These are phyloP conservation scores for Trametes sp. DNA, from an alignment of 1,284 basidiomycete species.

Conservation along the genomic window DNA sequence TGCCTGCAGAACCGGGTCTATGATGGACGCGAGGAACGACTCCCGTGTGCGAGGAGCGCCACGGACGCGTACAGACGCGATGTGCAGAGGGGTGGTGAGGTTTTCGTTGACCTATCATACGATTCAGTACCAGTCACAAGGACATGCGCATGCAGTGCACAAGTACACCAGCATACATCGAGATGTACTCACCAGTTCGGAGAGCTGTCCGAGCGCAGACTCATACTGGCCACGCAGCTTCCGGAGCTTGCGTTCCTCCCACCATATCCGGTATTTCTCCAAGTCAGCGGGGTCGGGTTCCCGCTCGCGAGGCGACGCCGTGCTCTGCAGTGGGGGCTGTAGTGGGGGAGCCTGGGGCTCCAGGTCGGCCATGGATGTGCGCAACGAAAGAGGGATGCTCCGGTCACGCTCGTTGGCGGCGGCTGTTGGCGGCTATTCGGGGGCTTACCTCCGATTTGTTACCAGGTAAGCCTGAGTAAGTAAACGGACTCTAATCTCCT, in stretches of 20 bases:
- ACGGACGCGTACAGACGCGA: slow-evolving; percentile 82
- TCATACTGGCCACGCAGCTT: slow-evolving; percentile 82
- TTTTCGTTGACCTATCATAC: slow-evolving; percentile 67
- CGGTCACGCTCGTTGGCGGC: background rate
- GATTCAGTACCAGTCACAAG: background rate
- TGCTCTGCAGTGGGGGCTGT: slow-evolving; percentile 59
- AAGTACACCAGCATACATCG: too few species aligned
- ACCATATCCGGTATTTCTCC: slow-evolving; percentile 70
- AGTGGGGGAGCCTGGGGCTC: slow-evolving; percentile 45
- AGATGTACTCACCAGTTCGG: slow-evolving; percentile 70
- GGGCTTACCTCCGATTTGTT: slow-evolving; percentile 2
- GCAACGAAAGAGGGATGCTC: background rate
- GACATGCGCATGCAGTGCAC: background rate
- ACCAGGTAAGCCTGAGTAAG: background rate
- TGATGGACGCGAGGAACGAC: slow-evolving; percentile 82
- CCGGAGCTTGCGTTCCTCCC: slow-evolving; percentile 70
- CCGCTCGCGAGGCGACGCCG: slow-evolving; percentile 59
- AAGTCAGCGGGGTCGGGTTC: slow-evolving; percentile 56
- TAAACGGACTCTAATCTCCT: too few species aligned
- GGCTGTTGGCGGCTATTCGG: slow-evolving; percentile 5
- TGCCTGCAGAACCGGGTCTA: slow-evolving; percentile 66
- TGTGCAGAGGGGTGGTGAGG: slow-evolving; percentile 62
- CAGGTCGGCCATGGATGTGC: slow-evolving; percentile 32
- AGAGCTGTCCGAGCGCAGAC: slow-evolving; percentile 69
- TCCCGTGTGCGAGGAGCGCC: slow-evolving; percentile 79